Base-by-base conservation (phyloP, 2,329 filamentous ascomycete species). In the Ceratocystis alfenasii region DNA sequence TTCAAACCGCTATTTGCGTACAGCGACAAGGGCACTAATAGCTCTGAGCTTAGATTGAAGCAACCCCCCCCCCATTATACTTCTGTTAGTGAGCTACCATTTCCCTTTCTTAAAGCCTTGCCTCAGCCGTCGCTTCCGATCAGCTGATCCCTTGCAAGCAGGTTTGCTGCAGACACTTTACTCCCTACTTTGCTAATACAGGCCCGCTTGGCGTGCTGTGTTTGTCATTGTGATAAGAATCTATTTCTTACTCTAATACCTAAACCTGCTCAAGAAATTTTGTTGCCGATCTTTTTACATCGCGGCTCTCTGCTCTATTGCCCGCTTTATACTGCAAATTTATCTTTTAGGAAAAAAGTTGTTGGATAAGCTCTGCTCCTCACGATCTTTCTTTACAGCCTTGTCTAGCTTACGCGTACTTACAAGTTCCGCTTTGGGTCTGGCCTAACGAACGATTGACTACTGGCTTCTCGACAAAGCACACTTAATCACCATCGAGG, bases 31-130 rank as follows among this genome's bases (percentile, higher is more conserved):
- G 53, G 25, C 53, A 30, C 25, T 57, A 28, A 30, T 17, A 57
- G 53, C 22, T 28, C 25, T 15, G 30, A 57, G 53, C 53, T 33
- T 28, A 57, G 15, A 28, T 8, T 28, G 28, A 20, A 5, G 12
- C 53, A 57, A 57, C 4, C 17, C 28, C 6, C 6, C 5, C 22
- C 22, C 12, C 10, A 22, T 28, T 30, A 28, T 50, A 22, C 46
- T 50, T 50, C n/a, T 50, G 46, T 50, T 50, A 50, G 46, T 50
- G 46, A 50, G 46, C 46, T 22, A 22, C n/a, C n/a, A 50, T 50
- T 22, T 50, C 17, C 8, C 8, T 28, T 30, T 28, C 22, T 25
- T 28, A 28, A 57, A 15, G 10, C 8, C 25, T 15, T 25, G 50
- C 50, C 50, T 22, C 22, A 36, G 10, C 50, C 50, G 22, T 28